Evolutionary conservation across 495 filamentous ascomycete genomes (phyloP), one percentile per base, ranked within the genome.

Genomic region (Saxispiralis lemnorum): DNA sequence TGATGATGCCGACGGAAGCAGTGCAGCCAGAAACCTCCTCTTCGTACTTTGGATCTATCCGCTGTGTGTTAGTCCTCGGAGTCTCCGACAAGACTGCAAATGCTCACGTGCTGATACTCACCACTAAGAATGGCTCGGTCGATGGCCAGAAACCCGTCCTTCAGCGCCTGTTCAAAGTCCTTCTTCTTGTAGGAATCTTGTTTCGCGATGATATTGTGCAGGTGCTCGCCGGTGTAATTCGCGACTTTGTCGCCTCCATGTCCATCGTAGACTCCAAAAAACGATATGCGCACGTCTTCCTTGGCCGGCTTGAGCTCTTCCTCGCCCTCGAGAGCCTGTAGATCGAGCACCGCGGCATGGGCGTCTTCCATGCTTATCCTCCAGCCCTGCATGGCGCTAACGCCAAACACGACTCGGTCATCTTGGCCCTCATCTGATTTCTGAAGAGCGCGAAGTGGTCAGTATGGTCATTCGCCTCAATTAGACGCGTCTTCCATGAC

Each of bases 321-420:
- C 35, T 68, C 66, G 43, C 67, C 64, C 43, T 59, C 63, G 48
- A 69, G 69, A 47, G 78, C 72, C 54, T 92, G 73, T 47, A 97
- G 73, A 62, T 96, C 83, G 55, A 97, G 79, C 20, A 93, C 62
- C 16, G 80, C 71, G 31, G 83, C 82, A 65, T 97, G 89, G 45
- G 89, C 77, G 57, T 97, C 89, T 61, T 97, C 89, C 89, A 97
- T 97, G 63, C 83, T 92, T 62, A 96, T 95, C 63, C 89, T 81
- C 89, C 89, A 97, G 68, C 89, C 89, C 65, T 97, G 89, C 89
- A 97, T 97, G 62, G 83, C 83, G 51, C 92, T 96, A 47, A 97
- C 75, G 53, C 92, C 89, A 60, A 80, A 97, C 50, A 87, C 60
- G 56, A 93, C 74, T 59, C 83, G 78, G 51, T 93, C 86, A 81